phyloP scores from a whole-genome alignment of 108 stramenopile genomes.

The Cyclotella kingstonii region DNA sequence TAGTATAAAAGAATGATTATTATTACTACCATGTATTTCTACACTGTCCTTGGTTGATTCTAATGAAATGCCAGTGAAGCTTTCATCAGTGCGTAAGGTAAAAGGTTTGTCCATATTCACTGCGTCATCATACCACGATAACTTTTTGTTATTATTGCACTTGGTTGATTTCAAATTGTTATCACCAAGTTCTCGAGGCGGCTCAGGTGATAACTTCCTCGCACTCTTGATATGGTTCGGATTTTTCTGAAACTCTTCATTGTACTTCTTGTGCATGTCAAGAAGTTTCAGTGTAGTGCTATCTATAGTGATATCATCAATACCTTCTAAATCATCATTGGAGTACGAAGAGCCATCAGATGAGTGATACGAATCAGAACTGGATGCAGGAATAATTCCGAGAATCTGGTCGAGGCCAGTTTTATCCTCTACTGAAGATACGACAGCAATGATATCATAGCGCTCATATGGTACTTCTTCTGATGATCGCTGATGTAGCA shows the following conservation, averaged over 20 bases:
- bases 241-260: background rate
- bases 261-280: constrained; percentile 9
- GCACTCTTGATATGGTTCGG: constrained; percentile 12
- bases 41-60: background rate
- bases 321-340: background rate
- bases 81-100: constrained; percentile 20
- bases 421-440: background rate
- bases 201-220: background rate
- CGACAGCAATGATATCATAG: background rate
- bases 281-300: constrained; percentile 2
- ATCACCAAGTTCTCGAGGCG: background rate
- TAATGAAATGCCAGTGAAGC: constrained; percentile 1
- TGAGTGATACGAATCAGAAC: background rate
- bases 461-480: background rate
- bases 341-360: constrained; percentile 9
- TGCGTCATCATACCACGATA: constrained; percentile 22
- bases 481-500: background rate
- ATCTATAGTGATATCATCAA: constrained; percentile 4
- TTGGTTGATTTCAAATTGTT: background rate
- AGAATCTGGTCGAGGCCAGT: background rate
- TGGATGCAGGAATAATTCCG: background rate
- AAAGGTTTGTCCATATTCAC: constrained; percentile 14
- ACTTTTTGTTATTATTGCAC: background rate
- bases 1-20: background rate
- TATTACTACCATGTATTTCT: background rate